Evolutionary conservation across 768 basidiomycete species (phyloP).

Genomic region (Kondoa malvinella): DNA sequence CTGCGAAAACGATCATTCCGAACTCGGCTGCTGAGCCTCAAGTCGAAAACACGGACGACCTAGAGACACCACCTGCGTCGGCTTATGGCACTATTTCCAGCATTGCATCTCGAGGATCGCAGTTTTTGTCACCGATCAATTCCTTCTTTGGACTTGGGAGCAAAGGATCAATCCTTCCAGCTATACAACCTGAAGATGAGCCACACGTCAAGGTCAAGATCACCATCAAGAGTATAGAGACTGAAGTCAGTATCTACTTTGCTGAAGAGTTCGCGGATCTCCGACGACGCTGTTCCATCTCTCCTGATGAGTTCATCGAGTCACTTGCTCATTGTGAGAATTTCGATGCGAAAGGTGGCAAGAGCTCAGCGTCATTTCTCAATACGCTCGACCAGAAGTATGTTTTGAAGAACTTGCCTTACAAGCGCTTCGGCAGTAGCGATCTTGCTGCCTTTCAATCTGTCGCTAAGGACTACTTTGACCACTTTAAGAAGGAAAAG

Average conservation of each 20-base stretch:
- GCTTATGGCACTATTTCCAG: not conserved
- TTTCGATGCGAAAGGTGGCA: not conserved
- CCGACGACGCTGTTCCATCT: not conserved
- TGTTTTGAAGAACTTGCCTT: not conserved
- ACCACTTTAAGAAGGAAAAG: not conserved
- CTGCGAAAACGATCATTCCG: not conserved
- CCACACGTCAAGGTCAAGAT: not conserved
- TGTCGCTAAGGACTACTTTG: not conserved
- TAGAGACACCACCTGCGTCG: not conserved
- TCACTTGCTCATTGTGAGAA: not conserved
- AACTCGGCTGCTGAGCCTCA: no score
- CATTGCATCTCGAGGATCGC: not conserved
- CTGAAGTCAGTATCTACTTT: not conserved
- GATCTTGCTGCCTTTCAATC: not conserved
- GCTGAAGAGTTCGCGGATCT: not conserved
- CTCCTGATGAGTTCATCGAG: not conserved
- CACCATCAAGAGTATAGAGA: not conserved
- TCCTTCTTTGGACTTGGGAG: not conserved
- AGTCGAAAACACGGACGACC: not conserved
- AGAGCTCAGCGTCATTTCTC: not conserved
- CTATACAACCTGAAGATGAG: not conserved
- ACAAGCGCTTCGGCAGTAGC: not conserved
- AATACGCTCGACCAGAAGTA: not conserved
- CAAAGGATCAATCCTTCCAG: not conserved
- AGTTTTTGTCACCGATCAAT: not conserved